These are phyloP conservation scores for Colletotrichum destructivum DNA, from an alignment of 2,329 filamentous ascomycete genomes.

Conservation along the genomic window DNA sequence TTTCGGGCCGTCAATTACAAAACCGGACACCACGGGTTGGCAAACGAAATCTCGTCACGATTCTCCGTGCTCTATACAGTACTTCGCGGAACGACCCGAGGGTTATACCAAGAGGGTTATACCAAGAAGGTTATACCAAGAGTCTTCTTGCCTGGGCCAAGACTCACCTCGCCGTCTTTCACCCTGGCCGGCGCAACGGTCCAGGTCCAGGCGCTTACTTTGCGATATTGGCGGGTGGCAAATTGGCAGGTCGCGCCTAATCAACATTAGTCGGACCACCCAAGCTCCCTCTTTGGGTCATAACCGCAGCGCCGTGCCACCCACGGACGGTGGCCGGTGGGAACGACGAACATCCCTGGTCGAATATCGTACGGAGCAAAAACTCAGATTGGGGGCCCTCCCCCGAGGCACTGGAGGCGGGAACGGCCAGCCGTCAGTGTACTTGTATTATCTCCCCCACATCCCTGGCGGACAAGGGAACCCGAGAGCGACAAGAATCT, in stretches of 20 bases:
- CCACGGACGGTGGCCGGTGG: too few relatives aligned
- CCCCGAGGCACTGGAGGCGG: constrained; percentile 14
- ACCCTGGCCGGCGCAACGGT: constrained; percentile 15
- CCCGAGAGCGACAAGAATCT: constrained; percentile 14
- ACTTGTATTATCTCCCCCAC: too few relatives aligned
- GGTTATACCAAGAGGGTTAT: too few relatives aligned
- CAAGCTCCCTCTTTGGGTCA: neutral
- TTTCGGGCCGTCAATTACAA: too few relatives aligned
- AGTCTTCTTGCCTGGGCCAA: too few relatives aligned
- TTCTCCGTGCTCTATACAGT: neutral
- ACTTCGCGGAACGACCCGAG: neutral
- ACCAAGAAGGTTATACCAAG: too few relatives aligned
- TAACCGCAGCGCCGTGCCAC: neutral
- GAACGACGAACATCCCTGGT: too few relatives aligned
- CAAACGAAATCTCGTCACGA: constrained; percentile 22
- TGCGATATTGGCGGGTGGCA: constrained; percentile 14
- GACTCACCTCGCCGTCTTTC: neutral
- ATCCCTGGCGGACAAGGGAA: constrained; percentile 12
- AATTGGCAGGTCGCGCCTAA: constrained; percentile 20
- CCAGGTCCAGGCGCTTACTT: constrained; percentile 15
- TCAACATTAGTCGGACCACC: neutral
- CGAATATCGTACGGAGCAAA: neutral
- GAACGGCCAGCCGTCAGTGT: too few relatives aligned
- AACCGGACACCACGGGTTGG: neutral
- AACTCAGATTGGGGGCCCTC: constrained; percentile 8